Conservation (phyloP, 495 filamentous ascomycete species). For the Paragyromitra xinjiangensis region DNA sequence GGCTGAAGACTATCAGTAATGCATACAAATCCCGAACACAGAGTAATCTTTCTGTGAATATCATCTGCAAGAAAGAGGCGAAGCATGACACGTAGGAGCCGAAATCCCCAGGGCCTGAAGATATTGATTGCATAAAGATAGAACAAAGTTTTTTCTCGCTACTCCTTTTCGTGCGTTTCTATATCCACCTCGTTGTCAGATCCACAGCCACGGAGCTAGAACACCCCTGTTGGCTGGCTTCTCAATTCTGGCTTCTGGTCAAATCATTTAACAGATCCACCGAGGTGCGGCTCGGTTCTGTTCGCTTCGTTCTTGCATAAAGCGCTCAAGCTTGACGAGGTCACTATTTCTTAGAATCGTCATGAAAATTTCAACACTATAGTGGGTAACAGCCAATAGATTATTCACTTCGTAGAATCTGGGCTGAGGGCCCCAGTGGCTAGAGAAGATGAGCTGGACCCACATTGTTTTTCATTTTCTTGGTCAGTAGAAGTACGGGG, state of each 20-base stretch:
- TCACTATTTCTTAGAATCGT: not conserved
- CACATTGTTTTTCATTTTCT: too few species aligned
- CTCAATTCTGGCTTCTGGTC: not conserved
- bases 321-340: not conserved
- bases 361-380: not conserved
- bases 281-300: not conserved
- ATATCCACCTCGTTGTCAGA: not conserved
- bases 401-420: not conserved
- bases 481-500: too few species aligned
- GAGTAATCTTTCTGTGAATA: not conserved
- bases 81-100: not conserved
- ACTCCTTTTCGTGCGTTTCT: too few species aligned
- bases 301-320: constrained; percentile 4
- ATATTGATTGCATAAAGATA: not conserved
- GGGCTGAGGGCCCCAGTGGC: not conserved
- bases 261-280: not conserved
- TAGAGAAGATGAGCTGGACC: not conserved
- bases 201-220: not conserved
- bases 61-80: not conserved
- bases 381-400: not conserved
- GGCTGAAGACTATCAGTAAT: not conserved
- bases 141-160: not conserved
- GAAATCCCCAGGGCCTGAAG: not conserved
- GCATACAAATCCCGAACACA: not conserved
- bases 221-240: constrained; percentile 13